These are phyloP conservation scores for Tuber melanosporum DNA, from an alignment of 495 filamentous ascomycete species.

Conservation along the genomic window DNA sequence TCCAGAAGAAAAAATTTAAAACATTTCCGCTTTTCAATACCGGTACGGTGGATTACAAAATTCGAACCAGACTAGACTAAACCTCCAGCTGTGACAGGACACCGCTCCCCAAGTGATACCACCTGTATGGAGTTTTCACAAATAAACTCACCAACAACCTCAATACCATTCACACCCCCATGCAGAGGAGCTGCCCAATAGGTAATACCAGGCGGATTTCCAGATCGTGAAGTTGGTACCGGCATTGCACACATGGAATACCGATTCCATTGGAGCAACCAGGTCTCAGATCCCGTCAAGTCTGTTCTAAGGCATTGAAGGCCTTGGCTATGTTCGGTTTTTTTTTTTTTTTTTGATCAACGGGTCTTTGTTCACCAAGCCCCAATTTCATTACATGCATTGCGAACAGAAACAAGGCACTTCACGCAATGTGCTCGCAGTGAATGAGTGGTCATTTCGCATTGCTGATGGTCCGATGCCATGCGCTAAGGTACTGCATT, in stretches of 20 bases:
- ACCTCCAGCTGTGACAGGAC: not conserved
- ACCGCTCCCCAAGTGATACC: not conserved
- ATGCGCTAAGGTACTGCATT: not conserved
- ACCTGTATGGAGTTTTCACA: not conserved
- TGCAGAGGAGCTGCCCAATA: not conserved
- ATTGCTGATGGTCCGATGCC: not conserved
- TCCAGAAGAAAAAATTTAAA: not conserved
- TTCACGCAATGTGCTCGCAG: not conserved
- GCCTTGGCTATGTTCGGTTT: not conserved
- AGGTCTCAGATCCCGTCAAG: not conserved
- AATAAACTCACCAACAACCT: not conserved
- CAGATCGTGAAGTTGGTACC: not conserved
- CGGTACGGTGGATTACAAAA: not conserved
- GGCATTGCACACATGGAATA: not conserved
- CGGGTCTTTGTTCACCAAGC: constrained; percentile 1
- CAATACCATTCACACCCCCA: not conserved
- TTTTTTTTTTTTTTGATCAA: not conserved
- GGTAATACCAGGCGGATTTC: not conserved
- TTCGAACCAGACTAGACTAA: not conserved
- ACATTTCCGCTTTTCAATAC: not conserved
- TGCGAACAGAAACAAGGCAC: not conserved
- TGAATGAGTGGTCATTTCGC: not conserved
- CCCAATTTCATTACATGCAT: constrained; percentile 6
- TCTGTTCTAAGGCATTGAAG: not conserved
- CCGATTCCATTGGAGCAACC: not conserved